Evolutionary conservation across 805 yeast species (phyloP), one percentile per base, ranked within the genome.

Genomic region (Jamesozyma gamospora): DNA sequence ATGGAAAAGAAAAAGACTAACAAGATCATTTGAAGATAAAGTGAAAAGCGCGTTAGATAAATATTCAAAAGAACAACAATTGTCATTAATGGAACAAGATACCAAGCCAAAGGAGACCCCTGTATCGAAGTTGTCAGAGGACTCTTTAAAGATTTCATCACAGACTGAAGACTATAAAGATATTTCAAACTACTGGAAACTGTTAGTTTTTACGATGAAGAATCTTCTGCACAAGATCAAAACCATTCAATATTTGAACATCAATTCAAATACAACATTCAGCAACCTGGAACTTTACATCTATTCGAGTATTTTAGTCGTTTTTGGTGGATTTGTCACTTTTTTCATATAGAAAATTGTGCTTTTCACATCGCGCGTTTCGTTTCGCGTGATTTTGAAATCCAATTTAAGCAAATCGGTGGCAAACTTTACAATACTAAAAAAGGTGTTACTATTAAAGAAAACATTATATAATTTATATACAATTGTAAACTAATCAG

Each of bases 1-100:
- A 0, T 86, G 95, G 90, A 92, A 87, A 55, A 67, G 98, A 47
- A 67, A 76, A 42, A 67, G 88, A 41, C 64, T 92, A 44, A 94
- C 90, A 16, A 76, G 76, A 10, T 75, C 87, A 1, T 92, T 92
- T 63, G 96, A 90, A 51, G 77, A 71, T 18, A 83, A 81, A 53
- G 94, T 88, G 11, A 75, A 70, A 47, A 69, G 64, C 7, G 70
- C 74, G 2, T 56, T 79, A 16, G 70, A 66, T 2, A 62, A 66
- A 15, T 55, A 43, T 35, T 36, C 41, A 5, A 15, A 18, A n/a
- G 43, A 43, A 18, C 38, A 35, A 12, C 8, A 29, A 12, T 9
- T 25, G 8, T 30, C 25, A 18, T 12, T 39, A 13, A 17, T n/a
- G n/a, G n/a, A n/a, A n/a, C n/a, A n/a, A n/a, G n/a, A n/a, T n/a